phyloP scores from a whole-genome alignment of 1,139 yeast species.

The Protomyces arabidopsidicola region DNA sequence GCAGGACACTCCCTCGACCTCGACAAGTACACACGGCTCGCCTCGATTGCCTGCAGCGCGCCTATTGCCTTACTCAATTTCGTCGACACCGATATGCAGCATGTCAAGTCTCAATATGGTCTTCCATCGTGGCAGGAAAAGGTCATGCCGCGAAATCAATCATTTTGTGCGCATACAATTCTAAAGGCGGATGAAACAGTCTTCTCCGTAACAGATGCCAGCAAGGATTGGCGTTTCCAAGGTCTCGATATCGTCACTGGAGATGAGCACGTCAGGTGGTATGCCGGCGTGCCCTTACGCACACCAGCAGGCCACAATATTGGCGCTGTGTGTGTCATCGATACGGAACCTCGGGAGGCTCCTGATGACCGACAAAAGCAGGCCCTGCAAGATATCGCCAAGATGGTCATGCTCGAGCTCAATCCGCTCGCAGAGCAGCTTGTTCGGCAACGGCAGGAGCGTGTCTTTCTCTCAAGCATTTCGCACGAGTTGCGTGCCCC shows the following conservation, averaged over 20 bases:
- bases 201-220: conserved; percentile 5
- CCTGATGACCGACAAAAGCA: conserved; percentile 1
- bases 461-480: conserved; percentile 20
- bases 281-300: conserved; percentile 14
- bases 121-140: conserved; percentile 1
- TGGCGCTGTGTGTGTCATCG: conserved; percentile 21
- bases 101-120: conserved; percentile 6
- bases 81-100: not conserved
- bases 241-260: conserved; percentile 4
- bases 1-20: conserved; percentile 9
- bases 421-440: conserved; percentile 7
- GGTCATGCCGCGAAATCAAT: conserved; percentile 5
- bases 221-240: conserved; percentile 8
- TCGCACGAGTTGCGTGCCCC: conserved; percentile 26
- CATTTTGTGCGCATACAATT: conserved; percentile 13
- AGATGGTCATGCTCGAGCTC: conserved; percentile 16
- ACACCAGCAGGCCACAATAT: conserved; percentile 13
- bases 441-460: conserved; percentile 8
- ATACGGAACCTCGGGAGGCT: conserved; percentile 1
- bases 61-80: conserved; percentile 9
- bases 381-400: conserved; percentile 6
- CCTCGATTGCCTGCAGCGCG: conserved; percentile 12
- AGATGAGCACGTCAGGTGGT: conserved; percentile 4
- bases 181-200: not conserved
- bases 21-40: conserved; percentile 14